Evolutionary conservation across 108 stramenopile genomes (phyloP).

Genomic region (Pelagomonas calceolata): DNA sequence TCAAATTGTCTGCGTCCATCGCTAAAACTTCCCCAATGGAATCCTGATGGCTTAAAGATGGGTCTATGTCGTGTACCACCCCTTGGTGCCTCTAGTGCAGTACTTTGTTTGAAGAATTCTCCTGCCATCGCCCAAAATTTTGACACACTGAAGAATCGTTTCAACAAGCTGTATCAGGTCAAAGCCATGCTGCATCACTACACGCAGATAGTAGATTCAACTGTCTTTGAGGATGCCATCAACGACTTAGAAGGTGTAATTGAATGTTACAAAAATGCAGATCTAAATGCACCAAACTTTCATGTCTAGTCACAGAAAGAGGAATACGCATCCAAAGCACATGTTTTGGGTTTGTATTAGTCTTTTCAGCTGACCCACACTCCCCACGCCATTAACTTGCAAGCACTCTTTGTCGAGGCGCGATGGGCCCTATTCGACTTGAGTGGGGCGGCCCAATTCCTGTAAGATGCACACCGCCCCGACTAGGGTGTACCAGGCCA

Average conservation of each 20-base stretch:
- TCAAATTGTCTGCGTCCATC: conserved; percentile 20
- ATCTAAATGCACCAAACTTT: no score
- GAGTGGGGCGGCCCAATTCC: no score
- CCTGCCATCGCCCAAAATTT: conserved; percentile 27
- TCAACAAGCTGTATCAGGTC: conserved; percentile 28
- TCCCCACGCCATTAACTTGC: no score
- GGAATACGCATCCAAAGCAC: no score
- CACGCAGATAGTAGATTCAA: conserved; percentile 22
- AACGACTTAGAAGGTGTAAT: conserved; percentile 10
- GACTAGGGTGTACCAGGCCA: no score
- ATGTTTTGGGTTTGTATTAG: no score
- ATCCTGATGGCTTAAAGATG: conserved; percentile 50
- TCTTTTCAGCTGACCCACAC: no score
- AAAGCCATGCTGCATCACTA: conserved; percentile 52
- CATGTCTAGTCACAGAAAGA: no score
- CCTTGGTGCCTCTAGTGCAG: conserved; percentile 6
- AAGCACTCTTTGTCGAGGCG: no score
- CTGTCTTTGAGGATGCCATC: conserved; percentile 19
- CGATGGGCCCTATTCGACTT: no score
- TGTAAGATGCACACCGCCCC: no score
- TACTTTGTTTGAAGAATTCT: conserved; percentile 36
- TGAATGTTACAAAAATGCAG: conserved; percentile 22
- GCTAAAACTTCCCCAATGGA: conserved; percentile 41
- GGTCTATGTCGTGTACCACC: conserved; percentile 35
- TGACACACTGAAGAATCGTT: conserved; percentile 14